Evolutionary conservation across 805 yeast genomes (phyloP).

Genomic region (Cyberlindnera misumaiensis): DNA sequence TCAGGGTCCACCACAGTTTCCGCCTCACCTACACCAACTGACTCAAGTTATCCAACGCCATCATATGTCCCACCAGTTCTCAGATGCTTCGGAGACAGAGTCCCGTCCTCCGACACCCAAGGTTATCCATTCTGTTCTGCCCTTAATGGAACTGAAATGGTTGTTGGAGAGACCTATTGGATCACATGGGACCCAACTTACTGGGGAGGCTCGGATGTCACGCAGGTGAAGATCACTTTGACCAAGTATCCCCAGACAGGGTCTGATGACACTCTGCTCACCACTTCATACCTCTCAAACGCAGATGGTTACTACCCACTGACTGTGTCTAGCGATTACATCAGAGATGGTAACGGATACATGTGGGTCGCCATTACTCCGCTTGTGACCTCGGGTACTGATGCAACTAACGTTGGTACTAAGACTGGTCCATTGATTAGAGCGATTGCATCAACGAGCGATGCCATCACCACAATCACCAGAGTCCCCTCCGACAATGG

Average conservation of each 20-base stretch:
- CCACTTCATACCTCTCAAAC: slow-evolving; percentile 29
- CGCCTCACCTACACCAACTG: slow-evolving; percentile 38
- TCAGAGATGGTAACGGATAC: slow-evolving; percentile 30
- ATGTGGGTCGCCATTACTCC: slow-evolving; percentile 35
- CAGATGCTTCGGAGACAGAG: slow-evolving; percentile 37
- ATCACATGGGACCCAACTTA: slow-evolving; percentile 42
- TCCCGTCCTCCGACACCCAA: slow-evolving; percentile 24
- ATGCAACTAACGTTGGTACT: slow-evolving; percentile 32
- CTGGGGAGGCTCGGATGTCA: slow-evolving; percentile 32
- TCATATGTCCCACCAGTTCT: slow-evolving; percentile 38
- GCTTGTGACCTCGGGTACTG: slow-evolving; percentile 26
- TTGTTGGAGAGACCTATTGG: slow-evolving; percentile 44
- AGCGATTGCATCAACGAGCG: slow-evolving; percentile 26
- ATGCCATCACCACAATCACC: slow-evolving; percentile 25
- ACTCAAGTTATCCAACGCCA: slow-evolving; percentile 26
- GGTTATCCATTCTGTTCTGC: slow-evolving; percentile 38
- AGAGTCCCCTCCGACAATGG: slow-evolving; percentile 37
- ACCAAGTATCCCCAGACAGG: slow-evolving; percentile 30
- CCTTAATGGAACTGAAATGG: slow-evolving; percentile 34
- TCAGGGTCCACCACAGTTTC: slow-evolving; percentile 27
- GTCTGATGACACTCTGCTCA: slow-evolving; percentile 26
- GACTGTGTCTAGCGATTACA: slow-evolving; percentile 25
- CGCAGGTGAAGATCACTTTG: slow-evolving; percentile 28
- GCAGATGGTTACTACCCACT: slow-evolving; percentile 35
- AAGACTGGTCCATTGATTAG: slow-evolving; percentile 34